Evolutionary conservation across 257 asterid genomes (phyloP).

Genomic region (Ligustrum vulgare): DNA sequence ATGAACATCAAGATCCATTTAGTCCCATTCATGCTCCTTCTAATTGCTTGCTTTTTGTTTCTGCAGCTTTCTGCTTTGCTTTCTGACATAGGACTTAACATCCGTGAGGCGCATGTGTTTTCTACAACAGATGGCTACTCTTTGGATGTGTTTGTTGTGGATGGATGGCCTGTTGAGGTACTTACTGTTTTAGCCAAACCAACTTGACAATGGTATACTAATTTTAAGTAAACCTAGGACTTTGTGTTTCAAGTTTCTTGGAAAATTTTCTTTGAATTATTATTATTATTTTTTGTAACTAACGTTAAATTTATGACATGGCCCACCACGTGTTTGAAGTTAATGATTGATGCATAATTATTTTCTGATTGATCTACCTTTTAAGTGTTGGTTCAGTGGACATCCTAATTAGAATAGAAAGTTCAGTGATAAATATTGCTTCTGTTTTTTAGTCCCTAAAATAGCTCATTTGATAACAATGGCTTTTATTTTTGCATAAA

Average conservation of each 20-base stretch:
- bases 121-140: constrained; percentile 92
- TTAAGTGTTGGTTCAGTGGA: not conserved
- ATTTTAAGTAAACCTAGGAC: not conserved
- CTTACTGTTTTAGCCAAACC: constrained; percentile 20
- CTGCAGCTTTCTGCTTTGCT: constrained; percentile 95
- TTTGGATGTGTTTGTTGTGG: constrained; percentile 88
- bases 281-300: not conserved
- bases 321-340: not conserved
- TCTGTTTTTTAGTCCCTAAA: not conserved
- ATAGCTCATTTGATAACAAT: not conserved
- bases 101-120: constrained; percentile 98
- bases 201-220: constrained; percentile 16
- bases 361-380: not conserved
- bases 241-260: not conserved
- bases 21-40: not conserved
- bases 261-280: not conserved
- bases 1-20: not conserved
- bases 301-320: too few relatives aligned
- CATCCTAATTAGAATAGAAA: not conserved
- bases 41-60: constrained; percentile 12
- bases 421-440: not conserved
- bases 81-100: constrained; percentile 89
- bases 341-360: not conserved
- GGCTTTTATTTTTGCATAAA: not conserved
- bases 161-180: constrained; percentile 96